Evolutionary conservation across 768 basidiomycete genomes (phyloP), one percentile per base, ranked within the genome.

Genomic region (Boletus reticulatus): DNA sequence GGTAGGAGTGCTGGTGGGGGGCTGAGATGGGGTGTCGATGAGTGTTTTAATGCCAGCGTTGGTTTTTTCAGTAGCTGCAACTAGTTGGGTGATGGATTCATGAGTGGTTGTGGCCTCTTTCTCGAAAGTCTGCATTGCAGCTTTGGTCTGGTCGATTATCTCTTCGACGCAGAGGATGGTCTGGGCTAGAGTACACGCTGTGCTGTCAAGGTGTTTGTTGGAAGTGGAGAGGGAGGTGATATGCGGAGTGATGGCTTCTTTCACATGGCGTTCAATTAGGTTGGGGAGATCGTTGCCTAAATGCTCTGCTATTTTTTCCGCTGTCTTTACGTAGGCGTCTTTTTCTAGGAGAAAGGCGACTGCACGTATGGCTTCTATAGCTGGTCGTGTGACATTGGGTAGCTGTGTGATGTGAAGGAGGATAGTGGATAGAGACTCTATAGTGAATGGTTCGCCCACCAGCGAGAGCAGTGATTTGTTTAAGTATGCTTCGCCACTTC

Each of bases 301-400:
- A 5, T 20, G 38, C 1, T 16, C 1, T 0, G 3, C 0, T 0
- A 49, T 13, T 1, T 5, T 5, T 0, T n/a, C n/a, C 0, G 29
- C 49, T 0, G 10, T 16, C 12, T 16, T 20, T 8, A 22, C 6
- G 9, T 6, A 8, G 1, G 4, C 16, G 13, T 43, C 42, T 3
- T 24, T 20, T 6, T 51, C 42, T 4, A 51, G 8, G 0, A 51
- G 41, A 20, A 32, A 50, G 4, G 41, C 31, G 0, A 51, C 41
- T 1, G 31, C 20, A 1, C 10, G 10, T 0, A 51, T 51, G 0
- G 50, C 31, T 24, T 43, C 20, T 0, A 24, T 24, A 0, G 20
- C 20, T 2, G 31, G 20, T 1, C 16, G 2, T 9, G 42, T 31
- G 0, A 51, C 6, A 3, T 13, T n/a, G 3, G 27, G 32, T 1